Conservation (phyloP, 2,329 filamentous ascomycete genomes). For the Blumeria graminis region DNA sequence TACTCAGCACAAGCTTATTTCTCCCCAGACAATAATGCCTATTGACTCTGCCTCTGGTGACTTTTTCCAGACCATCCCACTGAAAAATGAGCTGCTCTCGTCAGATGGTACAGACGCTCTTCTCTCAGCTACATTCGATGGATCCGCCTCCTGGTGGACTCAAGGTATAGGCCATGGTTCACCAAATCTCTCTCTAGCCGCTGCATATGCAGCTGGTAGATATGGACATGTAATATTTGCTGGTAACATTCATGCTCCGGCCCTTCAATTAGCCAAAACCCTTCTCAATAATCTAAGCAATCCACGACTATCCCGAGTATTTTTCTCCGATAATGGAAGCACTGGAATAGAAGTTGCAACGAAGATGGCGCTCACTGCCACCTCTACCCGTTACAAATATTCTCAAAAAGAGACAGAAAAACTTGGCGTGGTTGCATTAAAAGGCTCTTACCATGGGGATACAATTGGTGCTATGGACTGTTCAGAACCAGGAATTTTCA, state of each 20-base stretch:
- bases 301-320: slow-evolving; percentile 42
- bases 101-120: slow-evolving; percentile 13
- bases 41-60: slow-evolving; percentile 67
- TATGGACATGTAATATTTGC: slow-evolving; percentile 85
- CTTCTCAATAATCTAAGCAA: slow-evolving; percentile 37
- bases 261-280: slow-evolving; percentile 39
- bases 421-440: slow-evolving; percentile 47
- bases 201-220: slow-evolving; percentile 57
- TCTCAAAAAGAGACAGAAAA: slow-evolving; percentile 20
- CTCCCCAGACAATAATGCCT: slow-evolving; percentile 36
- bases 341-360: slow-evolving; percentile 65
- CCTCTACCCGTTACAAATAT: slow-evolving; percentile 43
- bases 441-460: slow-evolving; percentile 67
- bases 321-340: slow-evolving; percentile 67
- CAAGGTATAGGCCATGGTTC: slow-evolving; percentile 68
- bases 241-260: slow-evolving; percentile 55
- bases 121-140: slow-evolving; percentile 49
- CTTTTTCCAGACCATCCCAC: slow-evolving; percentile 37
- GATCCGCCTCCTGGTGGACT: slow-evolving; percentile 79
- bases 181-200: slow-evolving; percentile 43
- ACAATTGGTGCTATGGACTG: slow-evolving; percentile 78
- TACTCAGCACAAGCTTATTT: slow-evolving; percentile 48
- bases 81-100: background rate
- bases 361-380: slow-evolving; percentile 60
- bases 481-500: slow-evolving; percentile 52